Conservation (phyloP, 2,329 filamentous ascomycete genomes). For the Aspergillus versicolor region DNA sequence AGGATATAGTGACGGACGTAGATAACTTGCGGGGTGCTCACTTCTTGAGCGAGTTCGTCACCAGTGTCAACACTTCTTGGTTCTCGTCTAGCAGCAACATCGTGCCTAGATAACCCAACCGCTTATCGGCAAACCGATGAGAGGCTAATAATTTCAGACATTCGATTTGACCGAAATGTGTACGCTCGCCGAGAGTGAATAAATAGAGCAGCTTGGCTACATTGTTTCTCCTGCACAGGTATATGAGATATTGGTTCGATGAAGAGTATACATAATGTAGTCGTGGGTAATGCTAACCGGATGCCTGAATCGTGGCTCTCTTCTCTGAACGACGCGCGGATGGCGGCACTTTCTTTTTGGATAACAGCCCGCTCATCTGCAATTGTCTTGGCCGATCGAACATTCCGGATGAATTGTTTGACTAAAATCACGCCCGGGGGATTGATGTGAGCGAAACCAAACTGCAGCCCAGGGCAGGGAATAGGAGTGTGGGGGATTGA, state of each 20-base stretch:
- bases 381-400: constrained; percentile 97
- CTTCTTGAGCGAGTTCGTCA: constrained; percentile 98
- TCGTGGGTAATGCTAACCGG: constrained; percentile 59
- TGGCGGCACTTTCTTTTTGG: constrained; percentile 97
- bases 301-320: constrained; percentile 90
- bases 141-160: constrained; percentile 96
- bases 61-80: constrained; percentile 93
- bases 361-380: constrained; percentile 98
- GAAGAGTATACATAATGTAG: constrained; percentile 2
- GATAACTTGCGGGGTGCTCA: constrained; percentile 46
- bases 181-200: constrained; percentile 94
- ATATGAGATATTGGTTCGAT: constrained; percentile 23
- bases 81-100: constrained; percentile 97
- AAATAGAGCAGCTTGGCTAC: constrained; percentile 97
- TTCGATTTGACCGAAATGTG: constrained; percentile 99
- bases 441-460: constrained; percentile 18
- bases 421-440: constrained; percentile 56
- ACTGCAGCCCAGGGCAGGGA: constrained; percentile 23
- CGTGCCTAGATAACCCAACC: constrained; percentile 90
- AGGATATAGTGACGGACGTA: not conserved
- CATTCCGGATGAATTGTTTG: constrained; percentile 99
- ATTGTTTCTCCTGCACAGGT: constrained; percentile 78
- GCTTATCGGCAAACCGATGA: constrained; percentile 95
- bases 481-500: constrained; percentile 21
- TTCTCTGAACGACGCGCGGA: constrained; percentile 95